Evolutionary conservation across 345 rosid species (phyloP).

Genomic region (Arabis hirsuta): DNA sequence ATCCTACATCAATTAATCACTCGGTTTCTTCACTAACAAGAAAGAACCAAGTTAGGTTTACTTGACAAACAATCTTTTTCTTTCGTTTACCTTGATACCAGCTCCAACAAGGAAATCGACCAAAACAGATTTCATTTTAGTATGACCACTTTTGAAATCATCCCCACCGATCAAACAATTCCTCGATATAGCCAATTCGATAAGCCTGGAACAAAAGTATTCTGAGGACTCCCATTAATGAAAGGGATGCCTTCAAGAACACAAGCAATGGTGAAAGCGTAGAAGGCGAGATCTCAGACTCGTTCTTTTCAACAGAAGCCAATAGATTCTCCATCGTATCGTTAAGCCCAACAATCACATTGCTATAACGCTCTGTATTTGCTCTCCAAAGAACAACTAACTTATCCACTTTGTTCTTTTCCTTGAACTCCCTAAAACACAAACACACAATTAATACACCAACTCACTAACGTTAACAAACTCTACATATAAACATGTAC

Average conservation of each 20-base stretch:
- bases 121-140: constrained; percentile 96
- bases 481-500: neutral
- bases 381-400: constrained; percentile 98
- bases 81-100: constrained; percentile 79
- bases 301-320: constrained; percentile 75
- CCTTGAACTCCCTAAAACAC: constrained; percentile 81
- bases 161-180: constrained; percentile 95
- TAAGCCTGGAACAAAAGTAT: constrained; percentile 94
- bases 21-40: constrained; percentile 18
- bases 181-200: constrained; percentile 83
- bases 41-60: constrained; percentile 6
- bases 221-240: constrained; percentile 98
- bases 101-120: constrained; percentile 99
- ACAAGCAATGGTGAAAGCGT: constrained; percentile 90
- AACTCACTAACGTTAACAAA: neutral
- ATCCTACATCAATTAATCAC: neutral
- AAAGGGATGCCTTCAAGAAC: constrained; percentile 84
- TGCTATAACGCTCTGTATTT: constrained; percentile 98
- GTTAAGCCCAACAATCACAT: constrained; percentile 80
- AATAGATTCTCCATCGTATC: constrained; percentile 85
- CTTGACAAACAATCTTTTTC: neutral
- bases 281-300: constrained; percentile 94
- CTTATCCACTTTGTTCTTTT: constrained; percentile 81
- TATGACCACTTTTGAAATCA: constrained; percentile 99
- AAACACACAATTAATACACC: constrained; percentile 8